These are phyloP conservation scores for Balamuthia mandrillaris DNA, from an alignment of 208 protist genomes.

Conservation along the genomic window DNA sequence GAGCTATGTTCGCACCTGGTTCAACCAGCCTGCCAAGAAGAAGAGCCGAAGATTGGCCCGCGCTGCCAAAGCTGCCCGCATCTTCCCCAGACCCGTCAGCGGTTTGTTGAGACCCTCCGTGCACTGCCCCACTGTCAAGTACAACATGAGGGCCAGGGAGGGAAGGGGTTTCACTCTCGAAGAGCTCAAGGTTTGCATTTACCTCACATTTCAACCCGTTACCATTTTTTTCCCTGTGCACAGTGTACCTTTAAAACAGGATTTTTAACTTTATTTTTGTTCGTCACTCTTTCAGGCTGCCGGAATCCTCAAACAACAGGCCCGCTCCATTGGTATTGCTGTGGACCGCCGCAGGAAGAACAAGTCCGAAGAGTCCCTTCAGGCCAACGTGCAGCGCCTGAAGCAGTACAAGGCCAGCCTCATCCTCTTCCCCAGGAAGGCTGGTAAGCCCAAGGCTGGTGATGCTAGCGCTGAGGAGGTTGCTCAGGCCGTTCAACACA, in stretches of 20 bases:
- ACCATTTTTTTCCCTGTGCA: neutral
- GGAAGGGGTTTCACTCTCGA: constrained; percentile 94
- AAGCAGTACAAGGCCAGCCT: constrained; percentile 94
- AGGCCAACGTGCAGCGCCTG: constrained; percentile 91
- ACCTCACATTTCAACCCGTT: neutral
- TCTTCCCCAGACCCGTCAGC: constrained; percentile 92
- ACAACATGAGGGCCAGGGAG: constrained; percentile 92
- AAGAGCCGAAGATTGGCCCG: constrained; percentile 51
- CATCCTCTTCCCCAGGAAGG: constrained; percentile 81
- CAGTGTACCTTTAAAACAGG: neutral
- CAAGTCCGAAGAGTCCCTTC: constrained; percentile 87
- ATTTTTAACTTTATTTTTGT: neutral
- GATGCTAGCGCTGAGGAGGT: constrained; percentile 74
- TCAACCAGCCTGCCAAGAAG: constrained; percentile 77
- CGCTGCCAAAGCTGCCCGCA: constrained; percentile 51
- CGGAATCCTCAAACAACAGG: constrained; percentile 69
- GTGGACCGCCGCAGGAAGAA: constrained; percentile 93
- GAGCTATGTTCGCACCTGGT: constrained; percentile 75
- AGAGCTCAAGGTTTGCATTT: constrained; percentile 85
- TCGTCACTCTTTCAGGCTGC: constrained; percentile 42
- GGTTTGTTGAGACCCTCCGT: constrained; percentile 88
- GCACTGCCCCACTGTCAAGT: constrained; percentile 85
- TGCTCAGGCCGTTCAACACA: constrained; percentile 72
- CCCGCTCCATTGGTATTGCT: constrained; percentile 91
- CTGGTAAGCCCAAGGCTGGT: constrained; percentile 19